Base-by-base conservation (phyloP, 129 eudicot genomes). In the Artemisia tridentata region DNA sequence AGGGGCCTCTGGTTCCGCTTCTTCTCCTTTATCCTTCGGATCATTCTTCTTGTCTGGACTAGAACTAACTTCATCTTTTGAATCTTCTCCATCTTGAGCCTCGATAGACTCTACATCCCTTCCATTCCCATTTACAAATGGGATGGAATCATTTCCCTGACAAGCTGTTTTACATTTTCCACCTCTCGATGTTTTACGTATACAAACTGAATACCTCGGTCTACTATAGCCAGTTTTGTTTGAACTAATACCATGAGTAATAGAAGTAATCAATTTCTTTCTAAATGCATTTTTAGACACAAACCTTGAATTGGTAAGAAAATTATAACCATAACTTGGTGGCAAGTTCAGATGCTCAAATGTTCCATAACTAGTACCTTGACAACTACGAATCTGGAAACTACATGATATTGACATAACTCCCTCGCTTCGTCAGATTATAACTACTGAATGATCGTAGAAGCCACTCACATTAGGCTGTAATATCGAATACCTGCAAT, bases 111-210 rank as follows among this genome's bases (percentile, higher is more conserved):
- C 91, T 2, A 80, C 66, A 74, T 77, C 78, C 62, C 57, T 80
- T 58, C 80, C 81, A 46, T 75, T 81, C 29, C 80, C 87, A 72
- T 79, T 74, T 20, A 85, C 11, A 73, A 53, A 85, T 27, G 91
- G 69, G 55, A 84, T 61, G n/a, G 95, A 85, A 56, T 87, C 91
- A 83, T 82, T 90, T 25, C 89, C 97, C 74, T 81, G 95, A 56
- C 95, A 90, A 25, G 72, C 77, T 51, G 73, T 23, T 49, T 47
- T 72, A 43, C 43, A 21, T 8, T 65, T 47, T 41, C 69, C 10
- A 38, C 45, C 72, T 50, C 73, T 80, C 63, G 79, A 72, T 52
- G 64, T 48, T 46, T 81, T 81, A 49, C 65, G 68, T 67, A 73
- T 25, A 67, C 71, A 54, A 45, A 74, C 16, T 31, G 79, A 63